phyloP scores from a whole-genome alignment of 2,329 filamentous ascomycete species.

The Aspergillus quadricinctus region DNA sequence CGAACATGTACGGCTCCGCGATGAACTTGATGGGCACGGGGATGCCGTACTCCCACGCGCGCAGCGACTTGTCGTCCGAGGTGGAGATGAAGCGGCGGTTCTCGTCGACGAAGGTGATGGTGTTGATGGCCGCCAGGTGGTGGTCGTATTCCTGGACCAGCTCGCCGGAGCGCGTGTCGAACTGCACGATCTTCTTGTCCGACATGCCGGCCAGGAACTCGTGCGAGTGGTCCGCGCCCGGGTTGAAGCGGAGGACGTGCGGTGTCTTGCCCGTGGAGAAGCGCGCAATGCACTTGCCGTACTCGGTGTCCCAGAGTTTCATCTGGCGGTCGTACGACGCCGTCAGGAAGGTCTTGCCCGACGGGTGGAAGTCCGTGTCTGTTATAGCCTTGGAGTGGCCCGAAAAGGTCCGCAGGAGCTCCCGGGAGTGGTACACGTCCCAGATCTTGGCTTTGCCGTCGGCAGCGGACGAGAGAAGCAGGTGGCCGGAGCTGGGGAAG shows the following conservation, averaged over 20 bases:
- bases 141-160: conserved; percentile 97
- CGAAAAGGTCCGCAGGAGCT: conserved; percentile 83
- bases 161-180: conserved; percentile 77
- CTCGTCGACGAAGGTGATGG: conserved; percentile 91
- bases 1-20: conserved; percentile 96
- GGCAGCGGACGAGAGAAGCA: conserved; percentile 83
- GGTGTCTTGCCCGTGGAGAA: conserved; percentile 94
- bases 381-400: conserved; percentile 88
- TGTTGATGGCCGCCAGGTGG: conserved; percentile 96
- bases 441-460: conserved; percentile 90
- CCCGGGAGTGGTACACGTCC: conserved; percentile 86
- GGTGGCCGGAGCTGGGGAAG: conserved; percentile 81
- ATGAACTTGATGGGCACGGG: conserved; percentile 98
- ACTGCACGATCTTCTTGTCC: conserved; percentile 98
- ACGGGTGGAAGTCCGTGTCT: conserved; percentile 79
- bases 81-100: conserved; percentile 96
- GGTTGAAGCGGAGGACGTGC: conserved; percentile 92
- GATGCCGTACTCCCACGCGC: conserved; percentile 98
- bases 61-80: conserved; percentile 91
- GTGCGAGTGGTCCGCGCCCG: conserved; percentile 67
- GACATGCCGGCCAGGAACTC: conserved; percentile 97
- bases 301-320: conserved; percentile 98
- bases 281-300: conserved; percentile 77
- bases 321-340: conserved; percentile 93
- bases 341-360: conserved; percentile 81